Evolutionary conservation across 768 basidiomycete genomes (phyloP).

Genomic region (Inosperma sp.): DNA sequence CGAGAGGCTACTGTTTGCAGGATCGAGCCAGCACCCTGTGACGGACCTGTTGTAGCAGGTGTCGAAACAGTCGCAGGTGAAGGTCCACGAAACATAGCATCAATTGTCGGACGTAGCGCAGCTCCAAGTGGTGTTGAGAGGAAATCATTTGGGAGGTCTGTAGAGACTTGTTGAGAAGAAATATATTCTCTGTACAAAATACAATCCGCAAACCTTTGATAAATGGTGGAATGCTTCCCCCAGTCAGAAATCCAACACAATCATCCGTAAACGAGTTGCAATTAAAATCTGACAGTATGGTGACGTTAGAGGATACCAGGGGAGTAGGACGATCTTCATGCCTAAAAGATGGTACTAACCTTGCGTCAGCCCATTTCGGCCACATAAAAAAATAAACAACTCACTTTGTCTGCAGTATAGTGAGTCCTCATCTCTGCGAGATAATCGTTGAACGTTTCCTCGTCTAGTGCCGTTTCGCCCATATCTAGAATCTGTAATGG

Average conservation of each 20-base stretch:
- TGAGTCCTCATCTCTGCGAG: slow-evolving; percentile 65
- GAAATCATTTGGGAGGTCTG: slow-evolving; percentile 78
- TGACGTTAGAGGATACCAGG: neutral
- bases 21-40: slow-evolving; percentile 48
- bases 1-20: slow-evolving; percentile 54
- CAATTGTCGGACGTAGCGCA: slow-evolving; percentile 84
- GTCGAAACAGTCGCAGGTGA: slow-evolving; percentile 36
- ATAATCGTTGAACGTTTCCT: slow-evolving; percentile 85
- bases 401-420: slow-evolving; percentile 87
- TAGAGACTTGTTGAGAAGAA: neutral
- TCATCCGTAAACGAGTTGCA: slow-evolving; percentile 95
- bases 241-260: slow-evolving; percentile 81
- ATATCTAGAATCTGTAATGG: slow-evolving; percentile 69
- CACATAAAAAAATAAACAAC: slow-evolving; percentile 17
- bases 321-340: slow-evolving; percentile 3
- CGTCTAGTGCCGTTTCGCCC: slow-evolving; percentile 76
- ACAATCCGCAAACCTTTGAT: slow-evolving; percentile 60
- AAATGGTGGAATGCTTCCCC: slow-evolving; percentile 71
- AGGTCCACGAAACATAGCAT: slow-evolving; percentile 76
- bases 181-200: neutral
- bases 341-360: slow-evolving; percentile 81
- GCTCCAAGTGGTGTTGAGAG: slow-evolving; percentile 86
- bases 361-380: neutral
- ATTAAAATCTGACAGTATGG: slow-evolving; percentile 64
- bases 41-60: slow-evolving; percentile 28